These are phyloP conservation scores for Melampsora larici-populina DNA, from an alignment of 1,284 basidiomycete genomes.

Conservation along the genomic window DNA sequence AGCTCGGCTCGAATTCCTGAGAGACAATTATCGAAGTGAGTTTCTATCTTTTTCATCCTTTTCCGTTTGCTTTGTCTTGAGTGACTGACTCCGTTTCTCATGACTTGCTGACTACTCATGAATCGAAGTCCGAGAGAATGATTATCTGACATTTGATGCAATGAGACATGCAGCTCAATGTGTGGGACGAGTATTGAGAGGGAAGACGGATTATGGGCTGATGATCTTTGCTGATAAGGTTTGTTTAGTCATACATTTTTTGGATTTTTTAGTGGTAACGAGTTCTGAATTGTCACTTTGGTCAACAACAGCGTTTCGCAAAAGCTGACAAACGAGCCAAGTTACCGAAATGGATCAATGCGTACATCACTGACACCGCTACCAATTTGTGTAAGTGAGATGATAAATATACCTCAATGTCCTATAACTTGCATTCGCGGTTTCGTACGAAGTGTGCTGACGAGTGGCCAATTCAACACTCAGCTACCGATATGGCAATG, in stretches of 20 bases:
- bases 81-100: too few species aligned
- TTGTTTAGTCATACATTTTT: slow-evolving; percentile 46
- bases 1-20: slow-evolving; percentile 91
- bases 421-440: too few species aligned
- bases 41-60: background rate
- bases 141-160: slow-evolving; percentile 97
- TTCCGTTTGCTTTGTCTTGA: background rate
- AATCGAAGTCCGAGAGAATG: slow-evolving; percentile 74
- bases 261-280: background rate
- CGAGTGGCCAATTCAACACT: background rate
- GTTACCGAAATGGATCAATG: slow-evolving; percentile 98
- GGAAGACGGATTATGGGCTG: slow-evolving; percentile 96
- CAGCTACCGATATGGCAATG: slow-evolving; percentile 90
- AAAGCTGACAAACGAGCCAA: slow-evolving; percentile 94
- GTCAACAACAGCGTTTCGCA: slow-evolving; percentile 75
- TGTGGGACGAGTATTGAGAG: slow-evolving; percentile 88
- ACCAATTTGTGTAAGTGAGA: slow-evolving; percentile 69
- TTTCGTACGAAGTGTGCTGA: too few species aligned
- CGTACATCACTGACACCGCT: slow-evolving; percentile 95
- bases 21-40: slow-evolving; percentile 85
- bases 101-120: background rate
- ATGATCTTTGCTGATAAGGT: slow-evolving; percentile 99
- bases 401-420: background rate
- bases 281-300: background rate
- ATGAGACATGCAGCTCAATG: slow-evolving; percentile 99